These are phyloP conservation scores for Diplodia corticola DNA, from an alignment of 2,329 filamentous ascomycete species.

Conservation along the genomic window DNA sequence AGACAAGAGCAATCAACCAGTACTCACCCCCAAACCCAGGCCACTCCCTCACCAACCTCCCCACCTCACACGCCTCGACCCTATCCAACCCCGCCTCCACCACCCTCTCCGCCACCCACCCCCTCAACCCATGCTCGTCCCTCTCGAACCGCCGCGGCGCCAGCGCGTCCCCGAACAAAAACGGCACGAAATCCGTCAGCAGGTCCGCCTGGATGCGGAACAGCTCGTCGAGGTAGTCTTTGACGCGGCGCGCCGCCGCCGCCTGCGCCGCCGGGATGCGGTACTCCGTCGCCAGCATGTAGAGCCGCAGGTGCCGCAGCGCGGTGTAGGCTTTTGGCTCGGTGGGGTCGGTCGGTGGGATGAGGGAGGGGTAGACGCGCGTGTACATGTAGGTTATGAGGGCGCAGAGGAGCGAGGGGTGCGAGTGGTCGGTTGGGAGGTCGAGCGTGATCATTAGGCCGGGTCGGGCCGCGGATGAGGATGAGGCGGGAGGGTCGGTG, in stretches of 20 bases:
- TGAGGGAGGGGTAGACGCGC: not conserved
- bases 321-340: not conserved
- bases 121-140: not conserved
- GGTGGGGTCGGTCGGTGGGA: not conserved
- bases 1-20: too few relatives aligned
- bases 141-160: not conserved
- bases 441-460: not conserved
- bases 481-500: too few relatives aligned
- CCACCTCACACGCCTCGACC: not conserved
- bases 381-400: conserved; percentile 5
- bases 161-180: not conserved
- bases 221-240: not conserved
- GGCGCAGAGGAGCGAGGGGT: not conserved
- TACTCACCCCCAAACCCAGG: conserved; percentile 3
- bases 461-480: too few relatives aligned
- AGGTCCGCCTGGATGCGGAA: not conserved
- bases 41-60: not conserved
- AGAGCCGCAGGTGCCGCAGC: not conserved
- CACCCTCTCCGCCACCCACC: not conserved
- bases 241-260: not conserved
- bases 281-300: not conserved
- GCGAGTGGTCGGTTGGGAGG: not conserved
- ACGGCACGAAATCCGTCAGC: conserved; percentile 1
- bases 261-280: not conserved
- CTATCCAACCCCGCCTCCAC: not conserved